Conservation (phyloP, 1,284 basidiomycete species). For the Uromyces viciae-fabae region DNA sequence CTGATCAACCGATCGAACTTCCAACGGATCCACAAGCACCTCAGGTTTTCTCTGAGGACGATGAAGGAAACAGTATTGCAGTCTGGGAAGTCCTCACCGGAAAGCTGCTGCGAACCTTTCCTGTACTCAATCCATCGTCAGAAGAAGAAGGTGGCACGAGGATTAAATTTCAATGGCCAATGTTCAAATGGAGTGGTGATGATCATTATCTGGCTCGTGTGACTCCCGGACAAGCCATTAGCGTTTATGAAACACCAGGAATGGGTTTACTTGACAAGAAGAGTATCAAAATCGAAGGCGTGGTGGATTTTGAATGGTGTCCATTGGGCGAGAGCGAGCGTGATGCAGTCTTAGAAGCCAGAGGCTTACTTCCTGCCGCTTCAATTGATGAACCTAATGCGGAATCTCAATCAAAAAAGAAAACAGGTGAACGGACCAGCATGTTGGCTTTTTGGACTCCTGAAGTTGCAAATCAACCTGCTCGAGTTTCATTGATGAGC, state of each 20-base stretch:
- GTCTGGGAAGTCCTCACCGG: conserved; percentile 97
- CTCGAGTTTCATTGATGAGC: conserved; percentile 84
- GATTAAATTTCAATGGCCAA: conserved; percentile 78
- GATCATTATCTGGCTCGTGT: conserved; percentile 90
- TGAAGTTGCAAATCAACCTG: conserved; percentile 91
- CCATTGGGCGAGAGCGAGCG: conserved; percentile 84
- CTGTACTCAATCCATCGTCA: conserved; percentile 56
- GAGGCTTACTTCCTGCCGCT: conserved; percentile 59
- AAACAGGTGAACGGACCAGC: conserved; percentile 56
- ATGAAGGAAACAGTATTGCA: conserved; percentile 95
- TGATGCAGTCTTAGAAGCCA: conserved; percentile 61
- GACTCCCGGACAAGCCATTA: conserved; percentile 85
- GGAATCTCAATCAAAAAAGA: conserved; percentile 50
- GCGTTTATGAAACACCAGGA: conserved; percentile 87
- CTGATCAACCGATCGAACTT: conserved; percentile 85
- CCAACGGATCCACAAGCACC: conserved; percentile 59
- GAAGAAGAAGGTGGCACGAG: conserved; percentile 60
- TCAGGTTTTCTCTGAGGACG: conserved; percentile 82
- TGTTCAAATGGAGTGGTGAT: conserved; percentile 95
- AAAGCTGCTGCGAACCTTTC: conserved; percentile 87
- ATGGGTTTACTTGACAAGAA: conserved; percentile 97
- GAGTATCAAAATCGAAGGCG: conserved; percentile 94
- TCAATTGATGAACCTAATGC: conserved; percentile 39
- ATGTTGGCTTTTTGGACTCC: conserved; percentile 98
- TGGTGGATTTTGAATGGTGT: conserved; percentile 99